Conservation (phyloP, 1,139 yeast species). For the Blastobotrys arbuscula region DNA sequence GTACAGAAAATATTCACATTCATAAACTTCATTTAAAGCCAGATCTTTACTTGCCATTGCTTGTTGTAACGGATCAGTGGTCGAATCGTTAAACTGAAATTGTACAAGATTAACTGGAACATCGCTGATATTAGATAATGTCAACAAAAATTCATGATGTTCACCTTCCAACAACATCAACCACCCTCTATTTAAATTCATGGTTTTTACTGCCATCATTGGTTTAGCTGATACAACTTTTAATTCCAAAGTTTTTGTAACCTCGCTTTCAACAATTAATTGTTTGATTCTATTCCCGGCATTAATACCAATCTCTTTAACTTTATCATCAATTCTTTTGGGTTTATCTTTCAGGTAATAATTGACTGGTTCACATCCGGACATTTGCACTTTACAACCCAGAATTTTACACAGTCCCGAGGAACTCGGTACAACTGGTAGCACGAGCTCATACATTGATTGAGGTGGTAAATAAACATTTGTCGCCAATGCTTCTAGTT, state of each 20-base stretch:
- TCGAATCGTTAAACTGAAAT: constrained; percentile 68
- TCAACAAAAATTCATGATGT: constrained; percentile 44
- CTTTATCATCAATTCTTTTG: constrained; percentile 25
- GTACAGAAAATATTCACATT: constrained; percentile 63
- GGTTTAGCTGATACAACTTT: constrained; percentile 66
- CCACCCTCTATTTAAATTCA: constrained; percentile 60
- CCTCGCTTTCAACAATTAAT: constrained; percentile 7
- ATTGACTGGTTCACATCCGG: constrained; percentile 39
- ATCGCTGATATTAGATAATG: constrained; percentile 52
- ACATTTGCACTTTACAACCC: constrained; percentile 44
- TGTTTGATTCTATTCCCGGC: constrained; percentile 16
- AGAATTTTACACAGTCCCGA: constrained; percentile 40
- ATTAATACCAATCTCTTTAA: constrained; percentile 30
- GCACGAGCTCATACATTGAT: constrained; percentile 36
- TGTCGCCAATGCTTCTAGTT: constrained; percentile 21
- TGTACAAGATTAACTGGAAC: constrained; percentile 47
- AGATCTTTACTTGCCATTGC: constrained; percentile 41
- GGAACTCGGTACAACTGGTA: constrained; percentile 42
- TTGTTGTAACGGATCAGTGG: constrained; percentile 56
- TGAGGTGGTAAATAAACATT: constrained; percentile 39
- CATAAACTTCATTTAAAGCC: constrained; percentile 62
- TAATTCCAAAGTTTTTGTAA: constrained; percentile 18
- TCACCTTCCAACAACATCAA: constrained; percentile 82
- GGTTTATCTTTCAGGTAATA: constrained; percentile 33
- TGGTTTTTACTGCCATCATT: constrained; percentile 46